A percentile compares a stretch with the other conserved stretches of the same genome.
These are phyloP conservation scores for Apiotrichum veenhuisii DNA, from an alignment of 1,284 basidiomycete genomes.

Conservation along the genomic window DNA sequence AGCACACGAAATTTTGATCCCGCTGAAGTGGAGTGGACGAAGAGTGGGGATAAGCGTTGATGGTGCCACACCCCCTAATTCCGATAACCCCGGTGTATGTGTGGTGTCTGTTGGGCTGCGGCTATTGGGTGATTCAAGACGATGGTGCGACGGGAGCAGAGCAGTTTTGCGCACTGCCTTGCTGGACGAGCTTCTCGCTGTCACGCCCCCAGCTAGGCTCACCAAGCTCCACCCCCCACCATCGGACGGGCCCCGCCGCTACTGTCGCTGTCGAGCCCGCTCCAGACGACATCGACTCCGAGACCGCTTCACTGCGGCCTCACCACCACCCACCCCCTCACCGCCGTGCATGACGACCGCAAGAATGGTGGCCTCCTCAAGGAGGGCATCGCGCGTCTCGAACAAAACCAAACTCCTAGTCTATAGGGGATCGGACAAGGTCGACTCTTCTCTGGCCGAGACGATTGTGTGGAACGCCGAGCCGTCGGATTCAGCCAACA, in stretches of 20 bases:
- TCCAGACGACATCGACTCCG: constrained; percentile 15
- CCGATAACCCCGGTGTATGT: too few species aligned
- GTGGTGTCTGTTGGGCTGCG: too few species aligned
- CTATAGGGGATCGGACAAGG: constrained; percentile 72
- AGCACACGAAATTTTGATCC: too few species aligned
- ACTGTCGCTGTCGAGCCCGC: constrained; percentile 15
- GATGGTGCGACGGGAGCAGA: too few species aligned
- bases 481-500: constrained; percentile 26
- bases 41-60: too few species aligned
- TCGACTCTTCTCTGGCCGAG: constrained; percentile 75
- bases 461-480: constrained; percentile 55
- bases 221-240: too few species aligned
- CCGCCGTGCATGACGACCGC: constrained; percentile 13
- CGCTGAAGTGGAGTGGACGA: too few species aligned
- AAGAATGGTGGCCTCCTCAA: constrained; percentile 41
- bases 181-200: too few species aligned
- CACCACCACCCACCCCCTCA: constrained; percentile 4
- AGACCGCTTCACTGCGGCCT: constrained; percentile 22
- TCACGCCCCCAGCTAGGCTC: too few species aligned
- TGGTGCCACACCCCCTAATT: too few species aligned
- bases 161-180: too few species aligned
- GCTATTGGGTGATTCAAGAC: too few species aligned
- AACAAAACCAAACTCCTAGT: constrained; percentile 85
- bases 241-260: neutral
- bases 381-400: constrained; percentile 60